phyloP scores from a whole-genome alignment of 495 filamentous ascomycete genomes.

The Aspergillus egyptiacus region DNA sequence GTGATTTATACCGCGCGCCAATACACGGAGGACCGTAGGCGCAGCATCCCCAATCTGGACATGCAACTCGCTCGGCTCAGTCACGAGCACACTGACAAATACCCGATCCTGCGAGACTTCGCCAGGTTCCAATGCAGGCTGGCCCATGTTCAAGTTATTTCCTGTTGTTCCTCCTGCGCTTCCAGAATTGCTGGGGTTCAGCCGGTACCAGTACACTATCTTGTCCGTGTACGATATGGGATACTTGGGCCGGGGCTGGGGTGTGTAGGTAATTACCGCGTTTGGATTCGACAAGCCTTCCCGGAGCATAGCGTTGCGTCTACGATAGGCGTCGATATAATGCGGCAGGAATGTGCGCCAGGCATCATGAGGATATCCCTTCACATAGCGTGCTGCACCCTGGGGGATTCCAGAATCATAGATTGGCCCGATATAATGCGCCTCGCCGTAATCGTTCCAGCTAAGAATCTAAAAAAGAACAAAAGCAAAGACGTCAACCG shows the following conservation, averaged over 20 bases:
- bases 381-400: slow-evolving; percentile 46
- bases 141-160: slow-evolving; percentile 30
- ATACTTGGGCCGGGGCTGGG: background rate
- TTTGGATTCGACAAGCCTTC: background rate
- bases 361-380: slow-evolving; percentile 45
- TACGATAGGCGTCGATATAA: slow-evolving; percentile 60
- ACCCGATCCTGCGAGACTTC: slow-evolving; percentile 30
- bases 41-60: slow-evolving; percentile 45
- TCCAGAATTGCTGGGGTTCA: slow-evolving; percentile 32
- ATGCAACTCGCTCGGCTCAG: slow-evolving; percentile 33
- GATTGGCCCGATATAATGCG: slow-evolving; percentile 64
- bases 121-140: slow-evolving; percentile 20
- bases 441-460: slow-evolving; percentile 78
- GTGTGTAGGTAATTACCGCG: background rate
- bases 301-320: slow-evolving; percentile 30
- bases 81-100: slow-evolving; percentile 28
- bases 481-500: no score
- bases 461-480: slow-evolving; percentile 33
- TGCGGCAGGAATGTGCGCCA: slow-evolving; percentile 55
- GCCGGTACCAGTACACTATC: slow-evolving; percentile 61
- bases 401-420: slow-evolving; percentile 42
- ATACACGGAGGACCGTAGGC: slow-evolving; percentile 34
- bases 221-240: slow-evolving; percentile 31
- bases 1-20: slow-evolving; percentile 45
- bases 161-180: slow-evolving; percentile 34